phyloP scores from a whole-genome alignment of 1,284 basidiomycete species.

The Fomitopsis betulina region DNA sequence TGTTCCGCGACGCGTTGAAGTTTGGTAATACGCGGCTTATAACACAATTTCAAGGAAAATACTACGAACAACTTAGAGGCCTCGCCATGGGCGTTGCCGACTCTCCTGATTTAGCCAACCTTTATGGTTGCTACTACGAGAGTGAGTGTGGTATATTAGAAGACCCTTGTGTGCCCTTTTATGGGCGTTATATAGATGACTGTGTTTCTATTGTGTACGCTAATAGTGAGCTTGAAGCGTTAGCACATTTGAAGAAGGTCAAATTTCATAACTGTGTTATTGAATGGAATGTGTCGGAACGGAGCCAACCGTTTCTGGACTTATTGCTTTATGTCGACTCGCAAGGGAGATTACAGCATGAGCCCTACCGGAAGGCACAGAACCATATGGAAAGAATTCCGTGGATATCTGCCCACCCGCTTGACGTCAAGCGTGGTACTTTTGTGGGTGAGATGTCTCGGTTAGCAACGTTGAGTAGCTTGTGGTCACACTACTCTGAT shows the following conservation, averaged over 20 bases:
- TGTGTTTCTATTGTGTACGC: neutral
- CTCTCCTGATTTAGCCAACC: neutral
- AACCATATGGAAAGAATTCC: too few species aligned
- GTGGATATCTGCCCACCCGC: too few species aligned
- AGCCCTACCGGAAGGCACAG: too few species aligned
- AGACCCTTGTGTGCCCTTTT: neutral
- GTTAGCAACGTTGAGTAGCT: too few species aligned
- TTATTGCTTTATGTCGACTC: too few species aligned
- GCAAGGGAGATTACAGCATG: too few species aligned
- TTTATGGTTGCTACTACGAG: neutral
- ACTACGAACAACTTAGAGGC: neutral
- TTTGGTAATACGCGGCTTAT: neutral
- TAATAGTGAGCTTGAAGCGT: neutral
- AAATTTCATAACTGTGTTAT: neutral
- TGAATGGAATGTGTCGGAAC: neutral
- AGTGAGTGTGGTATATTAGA: neutral
- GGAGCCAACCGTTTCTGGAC: neutral
- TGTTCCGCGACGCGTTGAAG: neutral
- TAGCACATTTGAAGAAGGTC: neutral
- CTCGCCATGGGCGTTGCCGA: neutral
- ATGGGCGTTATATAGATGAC: neutral
- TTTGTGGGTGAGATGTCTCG: too few species aligned
- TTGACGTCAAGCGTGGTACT: too few species aligned
- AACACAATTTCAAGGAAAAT: neutral
- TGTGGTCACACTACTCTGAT: too few species aligned